Conservation (phyloP, 495 filamentous ascomycete species). For the Neurospora sublineolata region DNA sequence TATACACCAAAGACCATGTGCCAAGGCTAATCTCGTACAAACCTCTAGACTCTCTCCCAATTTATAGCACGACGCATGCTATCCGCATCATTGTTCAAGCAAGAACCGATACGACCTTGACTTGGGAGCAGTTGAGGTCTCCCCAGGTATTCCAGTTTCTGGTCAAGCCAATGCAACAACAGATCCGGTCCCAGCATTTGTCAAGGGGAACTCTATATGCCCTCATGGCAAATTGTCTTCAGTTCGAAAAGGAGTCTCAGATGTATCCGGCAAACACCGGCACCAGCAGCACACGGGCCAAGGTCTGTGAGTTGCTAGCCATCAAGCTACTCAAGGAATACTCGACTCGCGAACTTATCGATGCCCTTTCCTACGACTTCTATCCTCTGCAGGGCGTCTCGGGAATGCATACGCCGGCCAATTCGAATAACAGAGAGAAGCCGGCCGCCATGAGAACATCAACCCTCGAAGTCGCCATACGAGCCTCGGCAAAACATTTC, state of each 20-base stretch:
- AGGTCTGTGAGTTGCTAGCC: conserved; percentile 84
- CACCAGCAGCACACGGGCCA: conserved; percentile 66
- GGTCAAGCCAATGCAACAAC: conserved; percentile 79
- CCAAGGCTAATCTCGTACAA: not conserved
- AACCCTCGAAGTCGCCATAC: conserved; percentile 82
- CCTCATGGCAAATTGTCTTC: conserved; percentile 82
- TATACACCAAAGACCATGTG: not conserved
- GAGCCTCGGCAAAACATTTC: conserved; percentile 80
- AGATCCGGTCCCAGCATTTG: conserved; percentile 68
- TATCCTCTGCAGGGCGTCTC: conserved; percentile 70
- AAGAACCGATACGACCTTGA: conserved; percentile 78
- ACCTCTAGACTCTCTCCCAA: conserved; percentile 46
- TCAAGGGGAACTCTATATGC: conserved; percentile 79
- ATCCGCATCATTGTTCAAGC: conserved; percentile 72
- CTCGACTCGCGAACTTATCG: conserved; percentile 73
- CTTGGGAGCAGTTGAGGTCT: conserved; percentile 92
- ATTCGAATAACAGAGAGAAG: conserved; percentile 21
- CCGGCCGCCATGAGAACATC: conserved; percentile 62
- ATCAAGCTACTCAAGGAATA: conserved; percentile 85
- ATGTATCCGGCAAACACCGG: conserved; percentile 72
- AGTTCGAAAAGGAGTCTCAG: conserved; percentile 80
- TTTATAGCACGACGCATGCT: conserved; percentile 81
- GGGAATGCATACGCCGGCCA: conserved; percentile 36
- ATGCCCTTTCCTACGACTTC: conserved; percentile 89
- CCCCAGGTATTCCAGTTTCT: conserved; percentile 93